Base-by-base conservation (phyloP, 306 rosid genomes). In the Morella rubra region DNA sequence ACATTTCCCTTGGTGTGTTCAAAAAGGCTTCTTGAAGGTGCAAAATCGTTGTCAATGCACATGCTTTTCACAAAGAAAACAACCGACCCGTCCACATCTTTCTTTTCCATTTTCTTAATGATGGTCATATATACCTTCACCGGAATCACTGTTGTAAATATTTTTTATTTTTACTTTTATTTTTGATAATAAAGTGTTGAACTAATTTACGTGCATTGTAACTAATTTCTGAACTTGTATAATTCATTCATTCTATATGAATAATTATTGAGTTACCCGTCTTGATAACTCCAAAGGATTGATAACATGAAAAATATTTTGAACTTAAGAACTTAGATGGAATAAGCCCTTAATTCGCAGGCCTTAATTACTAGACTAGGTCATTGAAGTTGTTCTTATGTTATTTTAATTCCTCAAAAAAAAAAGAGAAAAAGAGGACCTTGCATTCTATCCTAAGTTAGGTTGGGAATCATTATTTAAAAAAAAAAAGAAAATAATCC, bases 31-130 rank as follows among this genome's bases (percentile, higher is more conserved):
- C 58, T 2, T 50, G 51, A 73, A 46, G 83, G 83, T 75, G 81
- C 65, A 59, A 46, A 47, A 81, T 81, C 85, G 73, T 58, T 75
- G 74, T 84, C 87, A 80, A 61, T 40, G 40, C 64, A 11, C 32
- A 22, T 20, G 41, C 65, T 24, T 59, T 59, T 59, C 65, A 59
- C 65, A 59, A 58, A 22, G 8, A 59, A 59, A 59, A 59, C 65
- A 58, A 58, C 50, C 20, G 46, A 14, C 1, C 27, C 45, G 32
- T 27, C 46, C 8, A 32, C n/a, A 3, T 9, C 18, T 42, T 5
- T 41, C 41, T 15, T 14, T 65, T 65, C 19, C 49, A 16, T 20
- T 42, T 65, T 65, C 47, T 65, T 18, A n/a, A 41, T 42, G 47
- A 65, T 42, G 50, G 24, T 64, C 14, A 65, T 44, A 8, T 22